These are phyloP conservation scores for Juglanconis juglandina DNA, from an alignment of 2,329 filamentous ascomycete species.

Conservation along the genomic window DNA sequence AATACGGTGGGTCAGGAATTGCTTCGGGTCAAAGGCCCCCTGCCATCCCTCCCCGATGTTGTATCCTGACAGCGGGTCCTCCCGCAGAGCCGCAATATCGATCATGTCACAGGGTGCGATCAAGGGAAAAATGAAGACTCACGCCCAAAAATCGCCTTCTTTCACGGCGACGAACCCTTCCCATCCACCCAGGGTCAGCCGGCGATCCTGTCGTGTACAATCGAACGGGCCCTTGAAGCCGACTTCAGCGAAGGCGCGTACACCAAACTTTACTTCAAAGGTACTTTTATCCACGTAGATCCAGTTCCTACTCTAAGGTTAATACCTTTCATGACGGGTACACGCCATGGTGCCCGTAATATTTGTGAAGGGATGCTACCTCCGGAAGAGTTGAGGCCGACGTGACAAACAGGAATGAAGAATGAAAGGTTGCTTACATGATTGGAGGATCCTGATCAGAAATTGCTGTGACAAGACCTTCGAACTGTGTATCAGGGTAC, in stretches of 20 bases:
- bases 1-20: too few relatives aligned
- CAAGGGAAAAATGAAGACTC: not conserved
- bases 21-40: too few relatives aligned
- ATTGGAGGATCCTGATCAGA: constrained; percentile 44
- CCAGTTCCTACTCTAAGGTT: constrained; percentile 35
- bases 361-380: not conserved
- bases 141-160: constrained; percentile 41
- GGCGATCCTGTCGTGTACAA: constrained; percentile 49
- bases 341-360: not conserved
- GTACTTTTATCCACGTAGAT: constrained; percentile 45
- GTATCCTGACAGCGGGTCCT: too few relatives aligned
- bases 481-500: constrained; percentile 48
- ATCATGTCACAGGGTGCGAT: too few relatives aligned
- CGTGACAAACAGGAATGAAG: not conserved
- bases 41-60: too few relatives aligned
- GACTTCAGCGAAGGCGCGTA: constrained; percentile 38
- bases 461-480: constrained; percentile 47
- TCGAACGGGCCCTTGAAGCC: constrained; percentile 48
- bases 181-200: constrained; percentile 47
- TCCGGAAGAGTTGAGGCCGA: not conserved
- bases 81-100: too few relatives aligned
- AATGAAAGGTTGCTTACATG: constrained; percentile 22
- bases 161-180: constrained; percentile 48
- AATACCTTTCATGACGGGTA: too few relatives aligned
- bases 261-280: constrained; percentile 44